phyloP scores from a whole-genome alignment of 2,329 filamentous ascomycete species.

The Microsporum canis region DNA sequence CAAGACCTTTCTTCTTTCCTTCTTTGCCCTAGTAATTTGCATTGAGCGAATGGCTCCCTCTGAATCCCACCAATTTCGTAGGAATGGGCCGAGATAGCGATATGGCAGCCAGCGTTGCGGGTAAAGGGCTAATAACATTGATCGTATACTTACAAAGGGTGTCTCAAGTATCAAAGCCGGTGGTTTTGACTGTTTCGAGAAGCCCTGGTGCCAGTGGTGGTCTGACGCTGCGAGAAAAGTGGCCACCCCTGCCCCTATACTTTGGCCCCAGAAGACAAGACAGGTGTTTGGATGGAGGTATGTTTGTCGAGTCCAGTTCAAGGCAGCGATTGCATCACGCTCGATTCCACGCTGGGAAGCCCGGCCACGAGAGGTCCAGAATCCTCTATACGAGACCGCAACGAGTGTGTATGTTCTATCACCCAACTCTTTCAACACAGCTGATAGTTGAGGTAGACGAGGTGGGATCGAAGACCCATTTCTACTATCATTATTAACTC shows the following conservation, averaged over 20 bases:
- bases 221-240: conserved; percentile 43
- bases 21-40: conserved; percentile 7
- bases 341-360: conserved; percentile 61
- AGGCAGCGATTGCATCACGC: conserved; percentile 53
- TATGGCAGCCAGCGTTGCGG: conserved; percentile 73
- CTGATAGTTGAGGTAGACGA: conserved; percentile 37
- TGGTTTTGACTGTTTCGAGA: conserved; percentile 18
- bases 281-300: conserved; percentile 17
- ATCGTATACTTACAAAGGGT: conserved; percentile 58
- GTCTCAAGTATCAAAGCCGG: conserved; percentile 58
- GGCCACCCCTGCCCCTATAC: conserved; percentile 54
- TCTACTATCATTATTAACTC: conserved; percentile 4
- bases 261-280: conserved; percentile 15
- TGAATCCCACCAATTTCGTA: conserved; percentile 50
- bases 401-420: conserved; percentile 24
- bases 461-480: conserved; percentile 39
- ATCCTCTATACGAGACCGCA: conserved; percentile 54
- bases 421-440: conserved; percentile 26
- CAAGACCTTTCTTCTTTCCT: conserved; percentile 23
- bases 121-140: conserved; percentile 61
- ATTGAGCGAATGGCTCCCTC: conserved; percentile 32
- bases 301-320: conserved; percentile 48
- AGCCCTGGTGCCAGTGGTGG: conserved; percentile 21
- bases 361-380: conserved; percentile 64
- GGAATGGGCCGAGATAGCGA: conserved; percentile 60